These are phyloP conservation scores for Penicillium verrucosum DNA, from an alignment of 2,329 filamentous ascomycete species.

Conservation along the genomic window DNA sequence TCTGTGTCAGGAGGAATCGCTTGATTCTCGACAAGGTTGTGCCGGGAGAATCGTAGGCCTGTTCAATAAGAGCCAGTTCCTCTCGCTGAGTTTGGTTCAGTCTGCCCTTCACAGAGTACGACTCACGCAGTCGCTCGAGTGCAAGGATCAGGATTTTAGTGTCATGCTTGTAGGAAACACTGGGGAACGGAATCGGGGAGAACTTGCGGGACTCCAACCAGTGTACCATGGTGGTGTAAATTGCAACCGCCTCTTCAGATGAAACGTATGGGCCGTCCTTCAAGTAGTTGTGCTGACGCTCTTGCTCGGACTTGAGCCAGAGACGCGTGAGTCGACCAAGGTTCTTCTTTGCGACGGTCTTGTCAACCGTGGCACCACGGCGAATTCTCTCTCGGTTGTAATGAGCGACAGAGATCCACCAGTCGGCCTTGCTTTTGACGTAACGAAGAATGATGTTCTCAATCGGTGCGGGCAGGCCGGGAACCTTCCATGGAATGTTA, in stretches of 20 bases:
- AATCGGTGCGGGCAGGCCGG: slow-evolving; percentile 90
- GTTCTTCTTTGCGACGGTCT: slow-evolving; percentile 99
- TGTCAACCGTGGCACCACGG: slow-evolving; percentile 94
- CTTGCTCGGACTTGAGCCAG: slow-evolving; percentile 97
- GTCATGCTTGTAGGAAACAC: slow-evolving; percentile 98
- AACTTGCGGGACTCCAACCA: slow-evolving; percentile 99
- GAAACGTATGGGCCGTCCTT: slow-evolving; percentile 99
- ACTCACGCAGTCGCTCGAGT: slow-evolving; percentile 85
- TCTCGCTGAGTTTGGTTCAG: slow-evolving; percentile 97
- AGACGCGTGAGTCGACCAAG: slow-evolving; percentile 88
- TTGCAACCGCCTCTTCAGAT: slow-evolving; percentile 95
- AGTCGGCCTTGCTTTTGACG: slow-evolving; percentile 98
- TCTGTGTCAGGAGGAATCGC: slow-evolving; percentile 91
- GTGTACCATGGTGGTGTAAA: slow-evolving; percentile 97
- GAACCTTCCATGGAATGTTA: slow-evolving; percentile 99
- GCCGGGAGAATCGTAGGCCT: slow-evolving; percentile 95
- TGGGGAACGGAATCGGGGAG: slow-evolving; percentile 96
- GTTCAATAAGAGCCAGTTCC: slow-evolving; percentile 92
- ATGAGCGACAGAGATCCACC: slow-evolving; percentile 99
- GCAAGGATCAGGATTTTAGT: slow-evolving; percentile 98
- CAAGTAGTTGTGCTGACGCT: slow-evolving; percentile 98
- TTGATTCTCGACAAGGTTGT: slow-evolving; percentile 96
- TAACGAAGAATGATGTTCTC: slow-evolving; percentile 98
- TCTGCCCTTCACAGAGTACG: slow-evolving; percentile 95
- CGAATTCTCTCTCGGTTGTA: slow-evolving; percentile 98